Evolutionary conservation across 306 rosid species (phyloP), one percentile per base, ranked within the genome.

Genomic region (Quercus dentata): DNA sequence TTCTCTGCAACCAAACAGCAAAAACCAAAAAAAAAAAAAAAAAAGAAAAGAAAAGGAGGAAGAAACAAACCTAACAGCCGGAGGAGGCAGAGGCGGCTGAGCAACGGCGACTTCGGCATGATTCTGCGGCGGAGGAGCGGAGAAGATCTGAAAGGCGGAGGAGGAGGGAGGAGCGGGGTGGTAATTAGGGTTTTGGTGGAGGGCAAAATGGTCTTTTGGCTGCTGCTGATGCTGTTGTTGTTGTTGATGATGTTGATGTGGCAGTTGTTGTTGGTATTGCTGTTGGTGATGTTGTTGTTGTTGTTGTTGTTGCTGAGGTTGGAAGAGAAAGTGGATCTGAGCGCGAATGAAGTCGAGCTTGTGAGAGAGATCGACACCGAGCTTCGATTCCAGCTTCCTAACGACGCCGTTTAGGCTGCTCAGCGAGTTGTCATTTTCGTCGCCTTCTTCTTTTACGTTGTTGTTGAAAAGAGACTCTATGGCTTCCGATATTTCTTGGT

Each of bases 401-500:
- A 91, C 88, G 52, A 93, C 85, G n/a, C 84, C 92, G 87, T 87
- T 84, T 13, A 93, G 55, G 23, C 93, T 83, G 25, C 85, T 76
- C 83, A 87, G 78, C 58, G 59, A 44, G 2, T 27, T 23, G 65
- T 25, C 30, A 3, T 21, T 59, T 6, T 25, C 15, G 65, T 33
- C 1, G 14, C 46, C 71, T 20, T 35, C 71, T 79, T 83, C 70
- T 38, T 83, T 81, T 25, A 88, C 87, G 84, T 81, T 87, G 62
- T 87, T 88, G 54, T 83, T 82, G 73, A 93, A 73, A 55, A 91
- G 82, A 52, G 89, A 79, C 69, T 82, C 76, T 49, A 93, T 51
- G 44, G 91, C 97, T 85, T 83, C 87, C 20, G 93, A 85, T 69
- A 93, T 87, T 80, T 93, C 91, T 78, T 88, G 88, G 74, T 93